Percentiles rank a stretch among this genome's conserved stretches.
Evolutionary conservation across 768 basidiomycete species (phyloP).

Genomic region (Stropharia rugosoannulata): DNA sequence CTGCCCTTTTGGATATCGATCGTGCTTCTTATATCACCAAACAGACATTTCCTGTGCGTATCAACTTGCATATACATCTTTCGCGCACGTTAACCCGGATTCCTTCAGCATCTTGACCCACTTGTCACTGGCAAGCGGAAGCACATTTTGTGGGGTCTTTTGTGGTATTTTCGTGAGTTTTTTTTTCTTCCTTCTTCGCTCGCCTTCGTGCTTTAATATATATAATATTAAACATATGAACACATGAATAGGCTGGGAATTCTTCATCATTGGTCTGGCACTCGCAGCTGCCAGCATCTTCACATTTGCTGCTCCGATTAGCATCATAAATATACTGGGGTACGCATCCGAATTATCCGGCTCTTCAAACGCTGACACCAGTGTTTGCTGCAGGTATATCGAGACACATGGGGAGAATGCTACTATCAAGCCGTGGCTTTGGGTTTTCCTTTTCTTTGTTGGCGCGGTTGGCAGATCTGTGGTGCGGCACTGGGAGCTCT

Average conservation of each 20-base stretch:
- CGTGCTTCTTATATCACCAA: conserved; percentile 15
- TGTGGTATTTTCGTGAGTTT: conserved; percentile 30
- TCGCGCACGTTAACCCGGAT: neutral
- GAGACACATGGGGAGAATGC: conserved; percentile 27
- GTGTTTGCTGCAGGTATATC: conserved; percentile 16
- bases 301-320: conserved; percentile 37
- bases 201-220: neutral
- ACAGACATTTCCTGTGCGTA: conserved; percentile 8
- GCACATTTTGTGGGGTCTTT: conserved; percentile 44
- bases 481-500: conserved; percentile 54
- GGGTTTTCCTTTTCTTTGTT: conserved; percentile 52
- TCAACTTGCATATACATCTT: conserved; percentile 17
- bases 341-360: conserved; percentile 14
- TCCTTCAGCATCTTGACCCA: conserved; percentile 31
- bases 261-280: conserved; percentile 27
- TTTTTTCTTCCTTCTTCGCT: neutral
- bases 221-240: neutral
- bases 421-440: conserved; percentile 62
- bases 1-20: conserved; percentile 63
- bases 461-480: conserved; percentile 45
- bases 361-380: neutral
- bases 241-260: conserved; percentile 24
- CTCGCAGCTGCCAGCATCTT: conserved; percentile 25
- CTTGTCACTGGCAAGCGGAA: conserved; percentile 33
- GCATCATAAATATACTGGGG: conserved; percentile 40